These are phyloP conservation scores for Phaeosphaeriaceae sp. DNA, from an alignment of 2,329 filamentous ascomycete genomes.

Conservation along the genomic window DNA sequence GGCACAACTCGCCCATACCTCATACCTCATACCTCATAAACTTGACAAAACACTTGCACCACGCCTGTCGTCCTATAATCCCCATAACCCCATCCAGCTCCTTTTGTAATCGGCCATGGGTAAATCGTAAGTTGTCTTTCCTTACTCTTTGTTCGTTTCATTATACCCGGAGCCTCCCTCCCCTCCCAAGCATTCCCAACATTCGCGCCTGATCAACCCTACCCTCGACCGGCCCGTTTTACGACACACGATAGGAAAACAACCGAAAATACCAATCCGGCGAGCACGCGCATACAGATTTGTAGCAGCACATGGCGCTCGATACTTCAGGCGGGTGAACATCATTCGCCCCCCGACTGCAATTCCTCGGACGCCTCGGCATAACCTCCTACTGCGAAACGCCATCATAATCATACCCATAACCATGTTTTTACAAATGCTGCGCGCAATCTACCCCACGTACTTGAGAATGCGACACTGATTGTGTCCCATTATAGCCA, in stretches of 20 bases:
- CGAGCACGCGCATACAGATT: conserved; percentile 6
- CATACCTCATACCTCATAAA: too few species aligned
- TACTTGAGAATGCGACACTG: conserved; percentile 41
- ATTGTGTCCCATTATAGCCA: conserved; percentile 67
- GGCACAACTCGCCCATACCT: too few species aligned
- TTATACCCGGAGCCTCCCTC: conserved; percentile 15
- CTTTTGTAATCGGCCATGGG: conserved; percentile 39
- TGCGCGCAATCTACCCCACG: conserved; percentile 28
- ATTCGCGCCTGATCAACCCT: conserved; percentile 1
- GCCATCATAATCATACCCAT: conserved; percentile 23
- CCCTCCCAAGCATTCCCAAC: conserved; percentile 3
- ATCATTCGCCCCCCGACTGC: conserved; percentile 37
- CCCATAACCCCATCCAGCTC: conserved; percentile 3
- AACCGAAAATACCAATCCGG: conserved; percentile 7
- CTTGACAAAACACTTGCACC: too few species aligned
- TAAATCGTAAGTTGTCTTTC: conserved; percentile 49
- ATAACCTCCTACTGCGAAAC: too few species aligned
- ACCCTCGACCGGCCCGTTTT: conserved; percentile 10
- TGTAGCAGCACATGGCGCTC: conserved; percentile 19
- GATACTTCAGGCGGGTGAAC: conserved; percentile 32
- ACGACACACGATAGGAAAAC: too few species aligned
- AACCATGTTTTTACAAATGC: conserved; percentile 35
- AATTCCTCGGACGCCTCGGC: conserved; percentile 8
- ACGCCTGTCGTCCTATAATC: too few species aligned
- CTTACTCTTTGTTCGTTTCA: conserved; percentile 20